A percentile compares a stretch with the other conserved stretches of the same genome.
phyloP scores from a whole-genome alignment of 2,329 filamentous ascomycete species.

The Ophiostoma perfectum region DNA sequence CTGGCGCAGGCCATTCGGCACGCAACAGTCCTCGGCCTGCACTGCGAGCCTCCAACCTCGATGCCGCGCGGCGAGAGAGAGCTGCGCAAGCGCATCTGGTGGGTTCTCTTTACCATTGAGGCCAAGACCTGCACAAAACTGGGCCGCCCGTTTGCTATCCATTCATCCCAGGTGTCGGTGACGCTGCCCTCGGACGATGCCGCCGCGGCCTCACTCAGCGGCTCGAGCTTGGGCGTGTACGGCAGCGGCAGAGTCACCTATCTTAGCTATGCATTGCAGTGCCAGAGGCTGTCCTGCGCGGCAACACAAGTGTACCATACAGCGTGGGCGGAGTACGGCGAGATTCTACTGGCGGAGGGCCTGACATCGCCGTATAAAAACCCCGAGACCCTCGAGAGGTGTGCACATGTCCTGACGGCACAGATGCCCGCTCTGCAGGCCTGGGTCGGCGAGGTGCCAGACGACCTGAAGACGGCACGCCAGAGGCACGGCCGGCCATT shows the following conservation, averaged over 20 bases:
- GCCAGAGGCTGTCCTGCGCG: neutral
- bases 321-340: neutral
- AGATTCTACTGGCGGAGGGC: neutral
- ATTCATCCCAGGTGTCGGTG: slow-evolving; percentile 35
- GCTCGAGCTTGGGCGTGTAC: neutral
- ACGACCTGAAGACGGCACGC: neutral
- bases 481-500: neutral
- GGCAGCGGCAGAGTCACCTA: neutral
- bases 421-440: slow-evolving; percentile 5
- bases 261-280: neutral
- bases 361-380: neutral
- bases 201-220: neutral
- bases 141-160: slow-evolving; percentile 40
- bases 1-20: slow-evolving; percentile 40
- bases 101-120: slow-evolving; percentile 46
- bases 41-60: slow-evolving; percentile 27
- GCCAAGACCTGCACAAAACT: slow-evolving; percentile 43
- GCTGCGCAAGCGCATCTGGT: slow-evolving; percentile 48
- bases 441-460: slow-evolving; percentile 13
- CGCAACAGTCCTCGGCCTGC: slow-evolving; percentile 29
- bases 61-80: slow-evolving; percentile 37
- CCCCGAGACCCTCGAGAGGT: slow-evolving; percentile 16
- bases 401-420: slow-evolving; percentile 10
- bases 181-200: slow-evolving; percentile 35
- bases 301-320: neutral